Conservation (phyloP, 208 protist species). For the Porcisia hertigi region DNA sequence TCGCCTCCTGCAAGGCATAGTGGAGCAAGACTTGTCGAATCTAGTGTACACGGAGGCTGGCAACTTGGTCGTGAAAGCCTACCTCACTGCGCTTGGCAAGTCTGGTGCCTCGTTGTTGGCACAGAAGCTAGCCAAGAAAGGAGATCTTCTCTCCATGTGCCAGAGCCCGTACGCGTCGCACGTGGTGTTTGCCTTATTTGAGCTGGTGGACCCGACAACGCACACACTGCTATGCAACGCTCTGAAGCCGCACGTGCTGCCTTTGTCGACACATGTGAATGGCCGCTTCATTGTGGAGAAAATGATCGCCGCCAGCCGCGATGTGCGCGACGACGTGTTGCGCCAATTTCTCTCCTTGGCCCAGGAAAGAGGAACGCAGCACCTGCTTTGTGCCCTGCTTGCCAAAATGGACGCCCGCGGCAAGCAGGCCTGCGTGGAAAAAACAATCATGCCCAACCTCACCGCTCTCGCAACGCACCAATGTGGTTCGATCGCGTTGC, state of each 20-base stretch:
- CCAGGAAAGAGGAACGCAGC: slow-evolving; percentile 77
- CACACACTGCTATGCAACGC: slow-evolving; percentile 71
- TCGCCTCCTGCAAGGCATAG: slow-evolving; percentile 49
- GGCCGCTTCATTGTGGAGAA: slow-evolving; percentile 89
- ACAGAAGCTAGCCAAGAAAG: slow-evolving; percentile 53
- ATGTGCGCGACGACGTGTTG: slow-evolving; percentile 77
- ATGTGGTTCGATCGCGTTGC: slow-evolving; percentile 73
- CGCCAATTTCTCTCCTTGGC: slow-evolving; percentile 68
- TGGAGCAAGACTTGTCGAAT: slow-evolving; percentile 55
- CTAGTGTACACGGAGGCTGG: slow-evolving; percentile 76
- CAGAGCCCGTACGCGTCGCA: slow-evolving; percentile 72
- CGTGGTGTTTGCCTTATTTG: slow-evolving; percentile 76
- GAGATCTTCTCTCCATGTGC: slow-evolving; percentile 70
- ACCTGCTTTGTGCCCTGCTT: slow-evolving; percentile 74
- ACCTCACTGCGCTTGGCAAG: slow-evolving; percentile 58
- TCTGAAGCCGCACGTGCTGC: slow-evolving; percentile 55
- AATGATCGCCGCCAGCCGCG: slow-evolving; percentile 68
- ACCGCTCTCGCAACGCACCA: slow-evolving; percentile 56
- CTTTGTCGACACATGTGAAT: slow-evolving; percentile 76
- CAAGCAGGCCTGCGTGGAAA: slow-evolving; percentile 54
- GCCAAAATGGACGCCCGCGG: slow-evolving; percentile 68
- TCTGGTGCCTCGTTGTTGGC: slow-evolving; percentile 49
- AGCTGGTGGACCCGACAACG: slow-evolving; percentile 65
- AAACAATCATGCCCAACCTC: slow-evolving; percentile 54
- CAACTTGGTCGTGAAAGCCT: slow-evolving; percentile 82